Evolutionary conservation across 805 yeast species (phyloP), one percentile per base, ranked within the genome.

Genomic region (Wickerhamiella sergipiensis): DNA sequence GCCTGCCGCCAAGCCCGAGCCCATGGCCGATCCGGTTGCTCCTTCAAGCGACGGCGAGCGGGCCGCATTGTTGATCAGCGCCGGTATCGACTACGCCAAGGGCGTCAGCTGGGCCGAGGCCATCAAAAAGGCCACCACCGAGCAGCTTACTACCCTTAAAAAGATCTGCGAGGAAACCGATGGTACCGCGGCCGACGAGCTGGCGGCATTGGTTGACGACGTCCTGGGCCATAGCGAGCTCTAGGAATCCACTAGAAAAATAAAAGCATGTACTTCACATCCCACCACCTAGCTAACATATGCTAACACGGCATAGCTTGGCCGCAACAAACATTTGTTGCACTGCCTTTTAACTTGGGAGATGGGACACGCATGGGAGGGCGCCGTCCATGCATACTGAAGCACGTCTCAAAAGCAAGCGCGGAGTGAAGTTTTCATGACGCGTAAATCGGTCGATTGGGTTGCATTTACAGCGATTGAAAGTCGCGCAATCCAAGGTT

Each of bases 1-100:
- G 18, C 50, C 53, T 2, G 48, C 18, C 4, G 48, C 47, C 23
- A 36, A 52, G 18, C 42, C 38, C 21, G 24, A 38, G 18, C 24
- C 51, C 22, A 49, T 31, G 19, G 46, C 39, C 6, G 54, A 45
- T 8, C 43, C 43, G 2, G 22, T 19, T 9, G 24, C 24, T 19
- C 19, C n/a, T 12, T 12, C 43, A 13, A 18, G 40, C 19, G 40
- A 15, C 40, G 40, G 40, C 40, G 40, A 36, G 10, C 17, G 19
- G 7, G 40, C 40, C 40, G 40, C 40, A 6, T 17, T 36, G 19
- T 17, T 36, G 19, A 17, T 36, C 40, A 17, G 19, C 40, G 40
- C 40, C 10, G 40, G 19, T 18, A 36, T 36, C 19, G 40, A 36
- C 40, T 36, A 36, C 40, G 18, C 19, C 40, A 36, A 36, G 40